phyloP scores from a whole-genome alignment of 2,329 filamentous ascomycete genomes.

The Diaporthe citri region DNA sequence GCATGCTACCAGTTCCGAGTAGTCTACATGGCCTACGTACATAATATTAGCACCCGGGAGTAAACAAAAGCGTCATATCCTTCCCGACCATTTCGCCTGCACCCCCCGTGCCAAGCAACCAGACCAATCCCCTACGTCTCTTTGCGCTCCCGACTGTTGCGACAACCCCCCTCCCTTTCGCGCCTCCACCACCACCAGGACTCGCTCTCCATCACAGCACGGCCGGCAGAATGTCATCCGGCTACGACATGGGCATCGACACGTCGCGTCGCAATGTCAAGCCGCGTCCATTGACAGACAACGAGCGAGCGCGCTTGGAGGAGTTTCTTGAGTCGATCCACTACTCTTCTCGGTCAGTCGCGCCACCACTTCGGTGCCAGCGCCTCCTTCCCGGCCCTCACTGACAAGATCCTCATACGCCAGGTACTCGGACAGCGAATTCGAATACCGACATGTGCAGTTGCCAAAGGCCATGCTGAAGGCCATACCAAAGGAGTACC shows the following conservation, averaged over 20 bases:
- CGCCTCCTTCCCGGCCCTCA: conserved; percentile 16
- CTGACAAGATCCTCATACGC: conserved; percentile 40
- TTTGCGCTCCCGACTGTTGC: conserved; percentile 19
- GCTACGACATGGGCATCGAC: conserved; percentile 75
- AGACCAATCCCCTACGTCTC: background rate
- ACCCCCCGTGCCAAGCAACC: conserved; percentile 15
- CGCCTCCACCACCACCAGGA: background rate
- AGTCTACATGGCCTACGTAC: conserved; percentile 6
- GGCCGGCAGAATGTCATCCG: conserved; percentile 44
- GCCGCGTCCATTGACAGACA: conserved; percentile 83
- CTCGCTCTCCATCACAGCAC: conserved; percentile 5
- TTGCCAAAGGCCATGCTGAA: conserved; percentile 99
- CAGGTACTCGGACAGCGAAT: conserved; percentile 93
- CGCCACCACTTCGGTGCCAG: conserved; percentile 3
- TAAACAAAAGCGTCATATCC: conserved; percentile 31
- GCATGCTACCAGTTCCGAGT: background rate
- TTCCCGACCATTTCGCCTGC: conserved; percentile 4
- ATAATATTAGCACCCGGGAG: conserved; percentile 21
- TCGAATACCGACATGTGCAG: conserved; percentile 97
- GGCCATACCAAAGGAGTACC: conserved; percentile 93
- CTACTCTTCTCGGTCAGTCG: conserved; percentile 86
- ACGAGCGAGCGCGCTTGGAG: conserved; percentile 85
- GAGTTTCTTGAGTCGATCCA: conserved; percentile 95
- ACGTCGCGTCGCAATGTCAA: conserved; percentile 86
- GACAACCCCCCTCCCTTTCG: background rate